Evolutionary conservation across 768 basidiomycete species (phyloP).

Genomic region (Pilatotrama ljubarskyi): DNA sequence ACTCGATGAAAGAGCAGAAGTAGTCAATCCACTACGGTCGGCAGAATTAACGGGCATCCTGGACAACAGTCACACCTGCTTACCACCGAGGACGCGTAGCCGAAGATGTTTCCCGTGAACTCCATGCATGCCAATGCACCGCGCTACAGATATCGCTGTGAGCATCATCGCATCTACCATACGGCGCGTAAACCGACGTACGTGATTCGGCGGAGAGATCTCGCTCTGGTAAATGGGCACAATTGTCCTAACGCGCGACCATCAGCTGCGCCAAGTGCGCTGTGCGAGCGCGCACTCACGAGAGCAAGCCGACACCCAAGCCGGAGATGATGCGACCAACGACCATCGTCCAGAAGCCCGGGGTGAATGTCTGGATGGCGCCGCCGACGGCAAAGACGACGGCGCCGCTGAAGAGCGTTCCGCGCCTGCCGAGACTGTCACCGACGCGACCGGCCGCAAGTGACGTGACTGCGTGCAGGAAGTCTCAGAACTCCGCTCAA

Average conservation of each 20-base stretch:
- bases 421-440: constrained; percentile 81
- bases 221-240: constrained; percentile 96
- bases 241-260: constrained; percentile 62
- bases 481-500: constrained; percentile 13
- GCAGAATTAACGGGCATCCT: too few species aligned
- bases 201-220: constrained; percentile 90
- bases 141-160: constrained; percentile 49
- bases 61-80: too few species aligned
- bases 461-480: constrained; percentile 65
- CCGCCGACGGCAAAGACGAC: constrained; percentile 86
- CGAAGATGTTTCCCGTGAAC: constrained; percentile 90
- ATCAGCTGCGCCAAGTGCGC: constrained; percentile 3
- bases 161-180: neutral
- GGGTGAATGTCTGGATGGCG: constrained; percentile 79
- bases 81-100: constrained; percentile 89
- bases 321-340: constrained; percentile 82
- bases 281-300: constrained; percentile 49
- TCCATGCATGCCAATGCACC: constrained; percentile 94
- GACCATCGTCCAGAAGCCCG: constrained; percentile 79
- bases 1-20: constrained; percentile 85
- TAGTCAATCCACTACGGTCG: constrained; percentile 96
- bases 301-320: constrained; percentile 87
- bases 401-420: constrained; percentile 83
- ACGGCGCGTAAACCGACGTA: constrained; percentile 28
- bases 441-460: constrained; percentile 87